phyloP scores from a whole-genome alignment of 345 rosid genomes.

The Capsella bursapastoris region DNA sequence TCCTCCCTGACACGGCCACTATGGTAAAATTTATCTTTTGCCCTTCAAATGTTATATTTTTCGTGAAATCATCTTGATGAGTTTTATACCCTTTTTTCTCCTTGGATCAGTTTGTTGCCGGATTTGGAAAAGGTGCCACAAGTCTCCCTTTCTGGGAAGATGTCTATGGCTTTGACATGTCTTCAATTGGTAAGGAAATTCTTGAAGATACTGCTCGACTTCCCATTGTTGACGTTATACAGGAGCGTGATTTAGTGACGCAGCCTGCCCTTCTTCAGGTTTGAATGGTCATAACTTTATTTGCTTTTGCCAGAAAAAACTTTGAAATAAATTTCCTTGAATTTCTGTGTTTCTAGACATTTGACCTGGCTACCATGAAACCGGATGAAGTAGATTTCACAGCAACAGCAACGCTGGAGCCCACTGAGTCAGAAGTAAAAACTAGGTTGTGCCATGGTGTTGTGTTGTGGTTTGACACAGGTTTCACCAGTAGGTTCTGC shows the following conservation, averaged over 20 bases:
- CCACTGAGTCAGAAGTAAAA: constrained; percentile 29
- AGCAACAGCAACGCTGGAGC: constrained; percentile 48
- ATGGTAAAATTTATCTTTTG: constrained; percentile 48
- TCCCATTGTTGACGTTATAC: constrained; percentile 78
- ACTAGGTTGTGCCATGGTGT: constrained; percentile 68
- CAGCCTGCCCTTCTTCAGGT: constrained; percentile 64
- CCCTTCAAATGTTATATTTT: not conserved
- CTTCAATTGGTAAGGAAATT: constrained; percentile 79
- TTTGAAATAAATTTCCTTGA: not conserved
- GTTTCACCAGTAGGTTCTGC: constrained; percentile 88
- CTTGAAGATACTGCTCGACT: constrained; percentile 64
- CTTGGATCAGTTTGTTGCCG: constrained; percentile 72
- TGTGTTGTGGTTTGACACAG: constrained; percentile 92
- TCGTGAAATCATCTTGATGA: constrained; percentile 16
- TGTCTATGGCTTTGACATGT: constrained; percentile 89
- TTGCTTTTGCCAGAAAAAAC: not conserved
- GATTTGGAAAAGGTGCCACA: constrained; percentile 90
- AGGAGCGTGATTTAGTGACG: constrained; percentile 70
- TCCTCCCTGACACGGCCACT: constrained; percentile 95
- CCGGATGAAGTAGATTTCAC: constrained; percentile 94
- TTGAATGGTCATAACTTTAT: constrained; percentile 17
- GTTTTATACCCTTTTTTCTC: constrained; percentile 17
- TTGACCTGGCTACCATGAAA: constrained; percentile 85
- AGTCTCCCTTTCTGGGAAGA: constrained; percentile 95
- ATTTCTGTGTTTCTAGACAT: constrained; percentile 53